Conservation (phyloP, 2,329 filamentous ascomycete genomes). For the Huntiella moniliformis region DNA sequence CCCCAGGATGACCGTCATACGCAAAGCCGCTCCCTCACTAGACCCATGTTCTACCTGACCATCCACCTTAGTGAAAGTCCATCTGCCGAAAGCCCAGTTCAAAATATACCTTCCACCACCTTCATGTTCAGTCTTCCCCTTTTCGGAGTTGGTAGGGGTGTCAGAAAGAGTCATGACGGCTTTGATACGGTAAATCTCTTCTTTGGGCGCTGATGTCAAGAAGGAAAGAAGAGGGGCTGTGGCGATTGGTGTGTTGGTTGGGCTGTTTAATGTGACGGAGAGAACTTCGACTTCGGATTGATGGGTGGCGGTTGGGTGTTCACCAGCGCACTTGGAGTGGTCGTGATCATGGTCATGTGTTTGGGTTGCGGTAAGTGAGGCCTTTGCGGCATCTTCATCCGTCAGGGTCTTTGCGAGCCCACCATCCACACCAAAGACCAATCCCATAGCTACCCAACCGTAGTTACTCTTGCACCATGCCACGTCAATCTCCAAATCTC, state of each 20-base stretch:
- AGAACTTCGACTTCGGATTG: slow-evolving; percentile 89
- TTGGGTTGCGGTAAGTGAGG: slow-evolving; percentile 14
- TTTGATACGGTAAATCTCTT: slow-evolving; percentile 93
- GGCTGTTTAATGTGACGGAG: slow-evolving; percentile 46
- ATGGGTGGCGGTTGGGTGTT: slow-evolving; percentile 31
- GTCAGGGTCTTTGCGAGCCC: slow-evolving; percentile 45
- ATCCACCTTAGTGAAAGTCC: slow-evolving; percentile 59
- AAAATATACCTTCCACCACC: slow-evolving; percentile 54
- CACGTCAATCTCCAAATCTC: slow-evolving; percentile 62
- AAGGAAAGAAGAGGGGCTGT: slow-evolving; percentile 46
- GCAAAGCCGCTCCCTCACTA: slow-evolving; percentile 35
- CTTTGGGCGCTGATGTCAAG: slow-evolving; percentile 59
- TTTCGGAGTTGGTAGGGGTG: slow-evolving; percentile 31
- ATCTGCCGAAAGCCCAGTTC: slow-evolving; percentile 95
- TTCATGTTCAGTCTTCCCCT: slow-evolving; percentile 21
- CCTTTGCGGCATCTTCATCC: slow-evolving; percentile 20
- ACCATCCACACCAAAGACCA: slow-evolving; percentile 77
- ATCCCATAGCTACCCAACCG: slow-evolving; percentile 57
- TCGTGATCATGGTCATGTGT: slow-evolving; percentile 19
- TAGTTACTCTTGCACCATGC: slow-evolving; percentile 72
- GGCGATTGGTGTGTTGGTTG: slow-evolving; percentile 24
- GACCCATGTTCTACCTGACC: slow-evolving; percentile 32
- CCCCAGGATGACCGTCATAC: slow-evolving; percentile 60
- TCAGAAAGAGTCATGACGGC: slow-evolving; percentile 35
- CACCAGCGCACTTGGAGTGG: slow-evolving; percentile 23